A percentile compares a stretch with the other conserved stretches of the same genome.
phyloP scores from a whole-genome alignment of 1,284 basidiomycete genomes.

The Leucoagaricus sp. region DNA sequence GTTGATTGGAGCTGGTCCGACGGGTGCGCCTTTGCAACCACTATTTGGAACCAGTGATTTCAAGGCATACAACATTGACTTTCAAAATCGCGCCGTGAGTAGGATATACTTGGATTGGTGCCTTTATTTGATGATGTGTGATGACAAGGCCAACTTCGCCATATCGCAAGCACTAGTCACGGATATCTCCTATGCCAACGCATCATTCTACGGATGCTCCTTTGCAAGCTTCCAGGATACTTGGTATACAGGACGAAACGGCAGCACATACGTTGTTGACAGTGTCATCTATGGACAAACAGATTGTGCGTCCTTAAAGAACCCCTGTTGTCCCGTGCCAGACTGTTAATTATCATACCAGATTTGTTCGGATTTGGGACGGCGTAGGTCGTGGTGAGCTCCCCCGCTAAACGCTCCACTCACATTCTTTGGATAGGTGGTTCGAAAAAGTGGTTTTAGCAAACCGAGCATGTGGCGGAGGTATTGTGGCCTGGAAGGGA shows the following conservation, averaged over 20 bases:
- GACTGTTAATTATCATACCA: constrained; percentile 20
- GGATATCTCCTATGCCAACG: constrained; percentile 61
- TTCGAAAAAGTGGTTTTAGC: constrained; percentile 62
- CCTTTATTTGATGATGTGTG: no score
- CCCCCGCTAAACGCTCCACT: not conserved
- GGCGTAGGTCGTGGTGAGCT: constrained; percentile 38
- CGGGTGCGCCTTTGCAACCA: constrained; percentile 55
- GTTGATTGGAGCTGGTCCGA: constrained; percentile 56
- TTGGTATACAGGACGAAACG: constrained; percentile 62
- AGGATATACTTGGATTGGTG: not conserved
- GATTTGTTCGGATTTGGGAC: constrained; percentile 60
- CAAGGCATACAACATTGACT: constrained; percentile 67
- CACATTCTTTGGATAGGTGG: constrained; percentile 40
- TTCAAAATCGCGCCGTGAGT: constrained; percentile 64
- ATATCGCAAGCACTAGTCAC: constrained; percentile 63
- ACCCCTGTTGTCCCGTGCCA: not conserved
- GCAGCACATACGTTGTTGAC: constrained; percentile 60
- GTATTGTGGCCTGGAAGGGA: constrained; percentile 63
- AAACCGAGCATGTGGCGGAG: constrained; percentile 64
- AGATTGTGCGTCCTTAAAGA: constrained; percentile 65
- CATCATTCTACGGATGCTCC: constrained; percentile 67
- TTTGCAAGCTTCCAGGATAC: constrained; percentile 70
- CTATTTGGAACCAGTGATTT: constrained; percentile 60
- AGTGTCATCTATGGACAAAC: constrained; percentile 64
- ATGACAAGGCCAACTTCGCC: constrained; percentile 50